A percentile compares a stretch with the other conserved stretches of the same genome.
phyloP scores from a whole-genome alignment of 257 asterid species.

The Jacaranda copaia region DNA sequence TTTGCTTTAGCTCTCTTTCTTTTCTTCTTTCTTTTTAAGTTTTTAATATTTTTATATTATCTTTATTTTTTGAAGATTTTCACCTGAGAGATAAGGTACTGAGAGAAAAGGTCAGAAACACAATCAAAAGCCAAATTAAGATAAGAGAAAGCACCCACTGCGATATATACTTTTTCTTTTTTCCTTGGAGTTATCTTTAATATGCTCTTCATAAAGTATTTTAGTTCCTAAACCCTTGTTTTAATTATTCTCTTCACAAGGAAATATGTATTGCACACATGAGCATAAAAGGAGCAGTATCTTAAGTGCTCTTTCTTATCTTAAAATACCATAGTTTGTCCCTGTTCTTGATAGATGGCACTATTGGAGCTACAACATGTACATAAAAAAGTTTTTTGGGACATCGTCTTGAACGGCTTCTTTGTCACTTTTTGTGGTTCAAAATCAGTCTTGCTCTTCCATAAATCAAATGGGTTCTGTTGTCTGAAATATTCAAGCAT shows the following conservation, averaged over 20 bases:
- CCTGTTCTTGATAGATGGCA: slow-evolving; percentile 37
- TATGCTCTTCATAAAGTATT: slow-evolving; percentile 24
- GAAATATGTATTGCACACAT: slow-evolving; percentile 40
- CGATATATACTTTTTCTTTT: slow-evolving; percentile 37
- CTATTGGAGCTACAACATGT: too few relatives aligned
- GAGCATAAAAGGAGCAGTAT: slow-evolving; percentile 57
- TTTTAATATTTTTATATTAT: slow-evolving; percentile 30
- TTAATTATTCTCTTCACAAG: slow-evolving; percentile 66
- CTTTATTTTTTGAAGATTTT: slow-evolving; percentile 39
- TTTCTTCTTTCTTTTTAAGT: slow-evolving; percentile 30
- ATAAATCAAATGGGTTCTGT: neutral
- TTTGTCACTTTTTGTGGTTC: slow-evolving; percentile 32
- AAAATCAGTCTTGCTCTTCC: slow-evolving; percentile 24
- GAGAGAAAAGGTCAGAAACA: slow-evolving; percentile 31
- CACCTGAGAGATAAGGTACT: slow-evolving; percentile 44
- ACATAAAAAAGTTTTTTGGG: neutral
- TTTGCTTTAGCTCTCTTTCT: slow-evolving; percentile 61
- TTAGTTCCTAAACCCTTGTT: slow-evolving; percentile 41
- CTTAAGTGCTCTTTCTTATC: slow-evolving; percentile 61
- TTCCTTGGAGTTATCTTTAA: slow-evolving; percentile 36
- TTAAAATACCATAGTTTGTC: slow-evolving; percentile 46
- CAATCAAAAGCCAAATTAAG: slow-evolving; percentile 33
- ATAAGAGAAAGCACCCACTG: slow-evolving; percentile 46
- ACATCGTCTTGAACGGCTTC: neutral
- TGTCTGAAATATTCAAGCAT: slow-evolving; percentile 28